Evolutionary conservation across 2,329 filamentous ascomycete genomes (phyloP).

Genomic region (Fusarium dlaminii): DNA sequence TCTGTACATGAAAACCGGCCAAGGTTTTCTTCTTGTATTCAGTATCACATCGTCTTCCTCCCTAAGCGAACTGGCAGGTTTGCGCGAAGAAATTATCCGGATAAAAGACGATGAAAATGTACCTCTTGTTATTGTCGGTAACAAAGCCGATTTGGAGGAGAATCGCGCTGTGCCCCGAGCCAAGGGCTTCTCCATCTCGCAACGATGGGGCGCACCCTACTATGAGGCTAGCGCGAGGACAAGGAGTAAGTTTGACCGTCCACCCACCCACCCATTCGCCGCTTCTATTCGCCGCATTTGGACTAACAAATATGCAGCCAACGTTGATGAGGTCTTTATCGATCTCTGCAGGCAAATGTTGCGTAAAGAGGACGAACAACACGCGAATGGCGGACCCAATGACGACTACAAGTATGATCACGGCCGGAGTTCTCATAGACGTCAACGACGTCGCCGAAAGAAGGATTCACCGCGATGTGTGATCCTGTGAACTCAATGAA

Average conservation of each 20-base stretch:
- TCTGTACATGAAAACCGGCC: slow-evolving; percentile 92
- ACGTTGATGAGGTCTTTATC: slow-evolving; percentile 90
- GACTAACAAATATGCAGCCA: slow-evolving; percentile 60
- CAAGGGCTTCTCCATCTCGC: slow-evolving; percentile 84
- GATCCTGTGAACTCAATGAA: slow-evolving; percentile 51
- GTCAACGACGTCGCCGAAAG: slow-evolving; percentile 44
- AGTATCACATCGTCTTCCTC: slow-evolving; percentile 88
- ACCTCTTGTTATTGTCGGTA: slow-evolving; percentile 89
- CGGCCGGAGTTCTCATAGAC: slow-evolving; percentile 41
- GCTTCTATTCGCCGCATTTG: slow-evolving; percentile 19
- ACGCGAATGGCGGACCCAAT: slow-evolving; percentile 45
- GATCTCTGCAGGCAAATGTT: slow-evolving; percentile 88
- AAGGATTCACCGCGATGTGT: slow-evolving; percentile 53
- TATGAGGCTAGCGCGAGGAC: slow-evolving; percentile 89
- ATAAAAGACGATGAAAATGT: slow-evolving; percentile 90
- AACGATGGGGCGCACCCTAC: slow-evolving; percentile 88
- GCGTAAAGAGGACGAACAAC: slow-evolving; percentile 70
- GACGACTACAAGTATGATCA: slow-evolving; percentile 55
- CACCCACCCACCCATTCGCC: background rate
- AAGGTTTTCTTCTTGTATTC: slow-evolving; percentile 92
- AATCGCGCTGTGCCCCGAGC: slow-evolving; percentile 81
- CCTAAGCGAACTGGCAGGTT: slow-evolving; percentile 80
- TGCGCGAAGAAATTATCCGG: slow-evolving; percentile 89
- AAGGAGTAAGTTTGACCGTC: slow-evolving; percentile 61
- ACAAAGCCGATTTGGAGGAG: slow-evolving; percentile 91